Base-by-base conservation (phyloP, 768 basidiomycete genomes). In the Daedaleopsis sinensis region DNA sequence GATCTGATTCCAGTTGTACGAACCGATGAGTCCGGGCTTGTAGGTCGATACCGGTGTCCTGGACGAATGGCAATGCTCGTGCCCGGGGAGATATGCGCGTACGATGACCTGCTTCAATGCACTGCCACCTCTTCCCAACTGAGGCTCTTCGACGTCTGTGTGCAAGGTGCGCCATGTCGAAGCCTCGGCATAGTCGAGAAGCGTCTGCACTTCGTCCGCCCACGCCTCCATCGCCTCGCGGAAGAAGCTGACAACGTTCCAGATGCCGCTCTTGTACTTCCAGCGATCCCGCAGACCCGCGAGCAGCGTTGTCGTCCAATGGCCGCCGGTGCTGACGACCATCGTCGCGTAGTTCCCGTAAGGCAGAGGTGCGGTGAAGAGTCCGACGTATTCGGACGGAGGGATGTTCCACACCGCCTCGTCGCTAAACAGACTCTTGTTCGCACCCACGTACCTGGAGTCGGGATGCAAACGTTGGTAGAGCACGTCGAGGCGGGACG, bases 1-100 rank as follows among this genome's bases (percentile, higher is more conserved):
- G 52, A 90, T 87, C 73, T 80, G 79, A 0, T 77, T 80, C 88
- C 88, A 89, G 67, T 90, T 89, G 68, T 83, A 89, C 80, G 81
- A 85, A 36, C 78, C 75, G 75, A 77, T 78, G 43, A 63, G 59
- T 58, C 77, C 81, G 2, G 80, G 80, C 62, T 74, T 64, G 19
- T 84, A 76, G 61, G 76, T 74, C 38, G 58, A 68, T 80, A 79
- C 82, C n/a, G 85, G 84, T 61, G 76, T 58, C 21, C 72, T 71
- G 54, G 70, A 64, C n/a, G 77, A 63, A 62, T 85, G 86, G 62
- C 88, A 89, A 57, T 85, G 78, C 59, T 89, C 87, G 64, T 89
- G 86, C 4, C 88, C 88, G 3, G 85, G 84, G 5, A 86, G 68
- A 64, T 89, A 89, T 9, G 86, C 80, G 32, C 88, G 71, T 8